Evolutionary conservation across 176 grass and related monocot species (phyloP).

Genomic region (Thinopyrum elongatum): DNA sequence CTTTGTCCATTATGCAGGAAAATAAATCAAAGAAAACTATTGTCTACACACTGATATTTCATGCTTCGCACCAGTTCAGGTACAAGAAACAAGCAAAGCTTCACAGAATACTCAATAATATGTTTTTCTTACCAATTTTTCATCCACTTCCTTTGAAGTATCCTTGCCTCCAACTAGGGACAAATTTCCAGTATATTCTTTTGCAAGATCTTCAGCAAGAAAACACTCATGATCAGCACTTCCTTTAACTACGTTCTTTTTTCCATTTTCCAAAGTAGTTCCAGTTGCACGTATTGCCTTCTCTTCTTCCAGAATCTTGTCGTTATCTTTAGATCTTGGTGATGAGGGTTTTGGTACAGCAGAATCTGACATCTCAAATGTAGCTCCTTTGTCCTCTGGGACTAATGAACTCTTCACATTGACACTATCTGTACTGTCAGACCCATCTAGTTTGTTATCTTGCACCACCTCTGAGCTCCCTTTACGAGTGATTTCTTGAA

Average conservation of each 20-base stretch:
- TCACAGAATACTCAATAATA: conserved; percentile 23
- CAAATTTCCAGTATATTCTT: conserved; percentile 37
- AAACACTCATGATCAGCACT: conserved; percentile 25
- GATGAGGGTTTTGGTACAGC: conserved; percentile 31
- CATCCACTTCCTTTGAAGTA: conserved; percentile 40
- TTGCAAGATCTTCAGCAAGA: conserved; percentile 39
- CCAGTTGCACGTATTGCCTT: conserved; percentile 30
- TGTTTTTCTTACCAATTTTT: conserved; percentile 51
- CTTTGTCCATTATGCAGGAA: not conserved
- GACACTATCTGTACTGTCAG: conserved; percentile 30
- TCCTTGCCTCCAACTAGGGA: conserved; percentile 13
- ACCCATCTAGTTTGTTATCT: conserved; percentile 41
- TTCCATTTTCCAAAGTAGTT: conserved; percentile 47
- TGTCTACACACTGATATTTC: conserved; percentile 1
- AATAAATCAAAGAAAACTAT: not conserved
- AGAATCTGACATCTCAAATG: conserved; percentile 39
- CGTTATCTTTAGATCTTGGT: conserved; percentile 42
- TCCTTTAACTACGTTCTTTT: conserved; percentile 41
- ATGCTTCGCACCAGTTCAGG: conserved; percentile 9
- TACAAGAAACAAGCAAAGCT: conserved; percentile 23
- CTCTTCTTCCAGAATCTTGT: conserved; percentile 34
- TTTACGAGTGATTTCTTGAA: conserved; percentile 38
- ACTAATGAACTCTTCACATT: conserved; percentile 32
- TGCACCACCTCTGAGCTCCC: conserved; percentile 28
- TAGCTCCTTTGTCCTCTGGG: conserved; percentile 25